Percentiles rank a stretch among this genome's conserved stretches.
Conservation (phyloP, 2,329 filamentous ascomycete species). For the Aspergillus transmontanensis region DNA sequence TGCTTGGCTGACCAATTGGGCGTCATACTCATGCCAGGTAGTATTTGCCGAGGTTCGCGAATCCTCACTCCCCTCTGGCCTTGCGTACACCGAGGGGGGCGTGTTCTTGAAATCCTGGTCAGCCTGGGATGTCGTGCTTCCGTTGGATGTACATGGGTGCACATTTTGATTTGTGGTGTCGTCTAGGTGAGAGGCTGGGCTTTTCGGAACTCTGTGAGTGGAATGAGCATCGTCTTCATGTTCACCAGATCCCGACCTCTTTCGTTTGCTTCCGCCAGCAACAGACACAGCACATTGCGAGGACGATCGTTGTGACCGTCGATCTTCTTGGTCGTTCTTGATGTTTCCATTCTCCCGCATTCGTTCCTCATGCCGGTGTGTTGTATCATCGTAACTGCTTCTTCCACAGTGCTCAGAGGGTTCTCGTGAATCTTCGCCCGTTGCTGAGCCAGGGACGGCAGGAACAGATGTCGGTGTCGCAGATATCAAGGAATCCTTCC, state of each 20-base stretch:
- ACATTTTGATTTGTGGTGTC: slow-evolving; percentile 30
- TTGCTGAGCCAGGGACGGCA: slow-evolving; percentile 19
- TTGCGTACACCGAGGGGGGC: slow-evolving; percentile 24
- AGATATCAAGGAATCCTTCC: slow-evolving; percentile 33
- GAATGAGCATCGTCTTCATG: slow-evolving; percentile 34
- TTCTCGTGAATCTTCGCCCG: slow-evolving; percentile 23
- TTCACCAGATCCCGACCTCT: slow-evolving; percentile 68
- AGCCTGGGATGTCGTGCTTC: slow-evolving; percentile 17
- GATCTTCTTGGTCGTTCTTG: slow-evolving; percentile 25
- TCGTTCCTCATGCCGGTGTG: slow-evolving; percentile 42
- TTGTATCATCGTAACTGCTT: slow-evolving; percentile 23
- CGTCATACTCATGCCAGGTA: slow-evolving; percentile 44
- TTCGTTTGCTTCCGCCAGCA: slow-evolving; percentile 60
- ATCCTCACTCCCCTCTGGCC: slow-evolving; percentile 34
- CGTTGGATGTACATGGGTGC: slow-evolving; percentile 24
- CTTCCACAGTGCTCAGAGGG: slow-evolving; percentile 20
- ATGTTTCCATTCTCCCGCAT: slow-evolving; percentile 53
- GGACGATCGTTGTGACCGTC: slow-evolving; percentile 27
- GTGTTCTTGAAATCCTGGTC: slow-evolving; percentile 26
- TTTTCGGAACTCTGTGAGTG: slow-evolving; percentile 39
- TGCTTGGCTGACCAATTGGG: slow-evolving; percentile 47
- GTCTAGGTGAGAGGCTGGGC: slow-evolving; percentile 42
- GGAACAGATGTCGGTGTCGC: slow-evolving; percentile 16
- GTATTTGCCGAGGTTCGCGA: slow-evolving; percentile 29
- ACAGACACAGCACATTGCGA: slow-evolving; percentile 22